phyloP scores from a whole-genome alignment of 2,329 filamentous ascomycete species.

The Bipolaris cookei region DNA sequence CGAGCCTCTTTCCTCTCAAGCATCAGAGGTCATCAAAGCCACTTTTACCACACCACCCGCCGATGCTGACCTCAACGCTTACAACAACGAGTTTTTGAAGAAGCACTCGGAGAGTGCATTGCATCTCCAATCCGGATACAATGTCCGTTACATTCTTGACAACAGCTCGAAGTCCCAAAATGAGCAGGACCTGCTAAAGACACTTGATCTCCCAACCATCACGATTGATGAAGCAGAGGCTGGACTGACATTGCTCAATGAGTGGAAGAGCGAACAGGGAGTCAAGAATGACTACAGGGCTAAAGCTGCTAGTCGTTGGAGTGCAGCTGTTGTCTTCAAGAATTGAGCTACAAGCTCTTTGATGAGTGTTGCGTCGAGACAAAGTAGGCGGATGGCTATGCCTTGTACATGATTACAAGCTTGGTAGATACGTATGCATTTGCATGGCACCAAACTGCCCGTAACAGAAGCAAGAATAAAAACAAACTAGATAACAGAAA shows the following conservation, averaged over 20 bases:
- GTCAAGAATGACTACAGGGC: constrained; percentile 58
- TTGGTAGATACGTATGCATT: constrained; percentile 13
- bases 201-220: constrained; percentile 60
- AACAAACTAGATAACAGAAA: not conserved
- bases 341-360: constrained; percentile 14
- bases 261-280: constrained; percentile 59
- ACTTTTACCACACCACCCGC: constrained; percentile 68
- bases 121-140: constrained; percentile 69
- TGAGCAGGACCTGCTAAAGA: constrained; percentile 68
- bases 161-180: constrained; percentile 61
- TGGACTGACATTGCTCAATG: constrained; percentile 59
- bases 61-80: constrained; percentile 63
- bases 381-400: not conserved
- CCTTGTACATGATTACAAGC: constrained; percentile 7
- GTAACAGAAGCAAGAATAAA: constrained; percentile 16
- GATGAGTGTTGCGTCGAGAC: not conserved
- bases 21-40: constrained; percentile 71
- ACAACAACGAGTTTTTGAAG: constrained; percentile 70
- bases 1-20: constrained; percentile 67
- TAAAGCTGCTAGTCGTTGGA: constrained; percentile 50
- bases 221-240: constrained; percentile 64
- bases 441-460: constrained; percentile 4
- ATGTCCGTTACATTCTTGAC: constrained; percentile 65
- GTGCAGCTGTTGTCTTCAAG: constrained; percentile 47
- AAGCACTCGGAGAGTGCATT: constrained; percentile 67